Base-by-base conservation (phyloP, 768 basidiomycete species). In the Termitomyces sp. region DNA sequence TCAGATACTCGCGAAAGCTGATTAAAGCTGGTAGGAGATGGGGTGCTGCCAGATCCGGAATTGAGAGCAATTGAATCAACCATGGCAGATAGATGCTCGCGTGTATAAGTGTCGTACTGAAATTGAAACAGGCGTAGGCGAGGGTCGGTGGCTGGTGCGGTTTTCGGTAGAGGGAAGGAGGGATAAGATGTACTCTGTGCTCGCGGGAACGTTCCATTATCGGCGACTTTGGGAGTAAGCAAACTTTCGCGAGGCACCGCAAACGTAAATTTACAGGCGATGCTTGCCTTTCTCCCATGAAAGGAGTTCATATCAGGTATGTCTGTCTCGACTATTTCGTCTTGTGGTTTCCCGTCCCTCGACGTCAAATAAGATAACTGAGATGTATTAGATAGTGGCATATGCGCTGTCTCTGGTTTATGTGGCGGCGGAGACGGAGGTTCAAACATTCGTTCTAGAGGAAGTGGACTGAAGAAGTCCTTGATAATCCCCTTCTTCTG, bases 51-150 rank as follows among this genome's bases (percentile, higher is more conserved):
- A n/a, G 77, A 72, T 0, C 74, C 76, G 51, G 88, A 86, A 0
- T 88, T 85, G 40, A 88, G 74, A n/a, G 92, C 93, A 57, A 98
- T 95, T 2, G 93, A 91, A 61, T 97, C 95, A 2, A 96, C 93
- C 71, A 98, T 82, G 0, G 90, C 93, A 2, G 92, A 93, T 42
- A 98, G 82, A 66, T 97, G 93, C 21, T 96, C 90, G 43, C 93
- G 83, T 1, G 96, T 99, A 65, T 90, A 95, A 0, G 96, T 98
- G 68, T 99, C 96, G 65, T 98, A 98, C 60, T 93, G 86, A 50
- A 94, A 90, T 65, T 93, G 89, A 71, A 98, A 98, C 37, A 98
- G 78, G 12, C 87, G 85, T 11, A 93, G 80, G 28, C 85, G 84
- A 2, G 90, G 84, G 64, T 92, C 90, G 26, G 85, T 87, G 26